Evolutionary conservation across 1,139 yeast genomes (phyloP), one percentile per base, ranked within the genome.

Genomic region (Pichia sp.): DNA sequence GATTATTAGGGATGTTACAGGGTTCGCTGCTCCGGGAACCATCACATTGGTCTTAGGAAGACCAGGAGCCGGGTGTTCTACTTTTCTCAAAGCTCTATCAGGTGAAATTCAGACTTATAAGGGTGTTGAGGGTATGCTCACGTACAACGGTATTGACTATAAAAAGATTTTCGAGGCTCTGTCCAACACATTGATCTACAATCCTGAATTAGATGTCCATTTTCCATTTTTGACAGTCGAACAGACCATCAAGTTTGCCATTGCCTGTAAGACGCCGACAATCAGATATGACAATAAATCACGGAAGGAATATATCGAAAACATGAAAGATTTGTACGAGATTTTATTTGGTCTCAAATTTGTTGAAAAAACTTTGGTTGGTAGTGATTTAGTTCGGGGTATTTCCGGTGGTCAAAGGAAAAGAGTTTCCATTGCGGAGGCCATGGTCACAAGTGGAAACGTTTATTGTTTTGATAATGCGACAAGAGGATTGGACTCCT

Each of bases 371-470:
- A 83, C 90, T 30, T 75, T 78, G 58, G 90, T 85, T 36, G 91
- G 91, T 53, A 77, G 80, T 63, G 88, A 85, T 61, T 79, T 76
- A 53, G 78, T 85, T 42, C 77, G 90, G 61, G 93, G 93, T 68
- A 86, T 85, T 37, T 83, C 90, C 41, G 93, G 93, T 62, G 93
- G 93, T 70, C 90, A 85, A 70, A 75, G 91, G 58, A 85, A 85
- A 67, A 82, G 93, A 68, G 91, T 85, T 25, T 83, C 90, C 3
- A 83, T 85, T 60, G 87, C 87, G 16, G 88, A 83, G 63, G 82
- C 79, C 2, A 72, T 82, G 46, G 72, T 80, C 16, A 73, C 82
- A 23, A 80, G 82, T 25, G 80, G 85, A 18, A 73, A 79, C 44
- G 66, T 83, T 45, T 85, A 78, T 63, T 81, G 86, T 66, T 83